phyloP scores from a whole-genome alignment of 1,139 yeast species.

The Pichia sp. region DNA sequence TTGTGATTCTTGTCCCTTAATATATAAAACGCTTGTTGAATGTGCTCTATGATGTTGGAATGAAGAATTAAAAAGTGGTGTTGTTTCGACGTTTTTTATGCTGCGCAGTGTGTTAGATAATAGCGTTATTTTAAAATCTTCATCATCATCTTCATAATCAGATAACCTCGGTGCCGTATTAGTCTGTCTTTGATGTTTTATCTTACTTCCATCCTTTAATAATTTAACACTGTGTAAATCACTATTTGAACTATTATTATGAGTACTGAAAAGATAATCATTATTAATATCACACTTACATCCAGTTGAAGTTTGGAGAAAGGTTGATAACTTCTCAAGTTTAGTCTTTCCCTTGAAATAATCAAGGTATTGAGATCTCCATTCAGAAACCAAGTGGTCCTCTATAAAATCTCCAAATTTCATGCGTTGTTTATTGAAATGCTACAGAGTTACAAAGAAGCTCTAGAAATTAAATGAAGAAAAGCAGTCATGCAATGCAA shows the following conservation, averaged over 20 bases:
- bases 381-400: slow-evolving; percentile 69
- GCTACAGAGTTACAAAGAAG: not conserved
- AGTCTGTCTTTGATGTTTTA: not conserved
- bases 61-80: not conserved
- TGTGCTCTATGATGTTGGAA: slow-evolving; percentile 5
- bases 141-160: not conserved
- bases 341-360: slow-evolving; percentile 61
- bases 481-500: not conserved
- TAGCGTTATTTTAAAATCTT: not conserved
- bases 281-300: slow-evolving; percentile 14
- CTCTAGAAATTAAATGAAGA: not conserved
- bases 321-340: slow-evolving; percentile 36
- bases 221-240: not conserved
- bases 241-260: not conserved
- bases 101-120: not conserved
- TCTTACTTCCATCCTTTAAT: not conserved
- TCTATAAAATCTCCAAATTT: slow-evolving; percentile 55
- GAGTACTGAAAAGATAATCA: not conserved
- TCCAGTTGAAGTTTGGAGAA: slow-evolving; percentile 13
- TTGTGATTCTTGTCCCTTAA: not conserved
- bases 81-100: not conserved
- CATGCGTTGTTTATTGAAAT: slow-evolving; percentile 32
- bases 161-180: too few relatives aligned
- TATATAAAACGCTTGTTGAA: slow-evolving; percentile 11
- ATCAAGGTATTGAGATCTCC: slow-evolving; percentile 76